phyloP scores from a whole-genome alignment of 192 early-diverging fungal genomes.

The Lobosporangium transversale region DNA sequence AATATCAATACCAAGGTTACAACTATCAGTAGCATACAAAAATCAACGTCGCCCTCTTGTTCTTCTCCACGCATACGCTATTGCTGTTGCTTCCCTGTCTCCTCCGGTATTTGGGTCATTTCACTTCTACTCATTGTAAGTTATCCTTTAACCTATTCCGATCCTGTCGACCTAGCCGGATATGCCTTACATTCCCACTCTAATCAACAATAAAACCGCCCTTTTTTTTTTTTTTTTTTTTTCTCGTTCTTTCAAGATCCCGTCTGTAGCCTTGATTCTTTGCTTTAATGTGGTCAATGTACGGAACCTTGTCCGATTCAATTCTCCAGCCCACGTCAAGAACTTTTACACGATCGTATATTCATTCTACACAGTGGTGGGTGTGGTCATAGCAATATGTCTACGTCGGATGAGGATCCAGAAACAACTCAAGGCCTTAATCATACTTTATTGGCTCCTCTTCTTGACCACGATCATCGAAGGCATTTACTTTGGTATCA shows the following conservation, averaged over 20 bases:
- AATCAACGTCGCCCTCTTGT: too few relatives aligned
- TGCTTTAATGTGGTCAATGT: constrained; percentile 28
- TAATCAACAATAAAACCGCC: background rate
- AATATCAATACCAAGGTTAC: background rate
- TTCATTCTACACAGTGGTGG: constrained; percentile 23
- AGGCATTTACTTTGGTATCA: constrained; percentile 46
- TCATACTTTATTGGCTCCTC: constrained; percentile 38
- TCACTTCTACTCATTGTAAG: background rate
- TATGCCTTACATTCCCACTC: too few relatives aligned
- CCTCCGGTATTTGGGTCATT: background rate
- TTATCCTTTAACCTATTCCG: background rate
- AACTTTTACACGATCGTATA: constrained; percentile 29
- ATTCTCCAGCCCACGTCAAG: constrained; percentile 25
- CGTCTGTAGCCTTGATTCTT: constrained; percentile 19
- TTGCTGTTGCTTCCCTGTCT: background rate
- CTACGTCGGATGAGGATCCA: background rate
- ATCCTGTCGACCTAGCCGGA: too few relatives aligned
- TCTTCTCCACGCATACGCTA: background rate
- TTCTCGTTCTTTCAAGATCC: constrained; percentile 12
- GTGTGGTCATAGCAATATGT: background rate
- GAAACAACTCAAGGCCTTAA: constrained; percentile 17
- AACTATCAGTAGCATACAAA: background rate
- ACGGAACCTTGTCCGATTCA: constrained; percentile 16
- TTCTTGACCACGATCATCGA: constrained; percentile 22
- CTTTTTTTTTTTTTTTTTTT: background rate